Evolutionary conservation across 1,139 yeast genomes (phyloP).

Genomic region (Suhomyces wounanorum): DNA sequence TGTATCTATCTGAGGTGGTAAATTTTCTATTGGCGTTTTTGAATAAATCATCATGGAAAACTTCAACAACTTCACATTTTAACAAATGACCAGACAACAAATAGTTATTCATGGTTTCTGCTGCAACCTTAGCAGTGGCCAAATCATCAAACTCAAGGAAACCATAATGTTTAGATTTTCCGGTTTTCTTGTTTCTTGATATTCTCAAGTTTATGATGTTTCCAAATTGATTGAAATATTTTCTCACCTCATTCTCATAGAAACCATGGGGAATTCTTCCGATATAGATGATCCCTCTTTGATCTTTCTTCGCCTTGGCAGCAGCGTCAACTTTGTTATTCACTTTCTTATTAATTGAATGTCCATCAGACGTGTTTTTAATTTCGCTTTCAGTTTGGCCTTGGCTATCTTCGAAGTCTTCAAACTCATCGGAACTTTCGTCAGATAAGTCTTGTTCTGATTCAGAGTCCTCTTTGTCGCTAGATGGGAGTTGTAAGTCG

Average conservation of each 20-base stretch:
- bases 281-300: slow-evolving; percentile 74
- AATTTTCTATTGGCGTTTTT: slow-evolving; percentile 57
- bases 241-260: slow-evolving; percentile 77
- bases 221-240: slow-evolving; percentile 90
- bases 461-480: slow-evolving; percentile 22
- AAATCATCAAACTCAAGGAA: slow-evolving; percentile 76
- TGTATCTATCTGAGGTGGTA: slow-evolving; percentile 64
- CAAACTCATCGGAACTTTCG: slow-evolving; percentile 25
- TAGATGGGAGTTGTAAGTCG: slow-evolving; percentile 33
- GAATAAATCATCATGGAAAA: slow-evolving; percentile 48
- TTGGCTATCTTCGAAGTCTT: slow-evolving; percentile 26
- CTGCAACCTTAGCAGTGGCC: slow-evolving; percentile 84
- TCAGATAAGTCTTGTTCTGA: slow-evolving; percentile 18
- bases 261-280: slow-evolving; percentile 94
- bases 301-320: slow-evolving; percentile 19
- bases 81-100: slow-evolving; percentile 81
- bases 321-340: slow-evolving; percentile 19
- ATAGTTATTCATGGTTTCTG: slow-evolving; percentile 95
- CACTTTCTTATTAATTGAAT: slow-evolving; percentile 22
- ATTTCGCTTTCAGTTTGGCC: slow-evolving; percentile 19
- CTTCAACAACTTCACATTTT: slow-evolving; percentile 61
- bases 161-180: slow-evolving; percentile 90
- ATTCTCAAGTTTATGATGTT: slow-evolving; percentile 72
- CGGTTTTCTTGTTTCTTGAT: slow-evolving; percentile 88
- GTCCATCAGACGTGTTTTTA: slow-evolving; percentile 17